A percentile compares a stretch with the other conserved stretches of the same genome.
These are phyloP conservation scores for Trypanosoma platydactyli DNA, from an alignment of 208 protist genomes.

Conservation along the genomic window DNA sequence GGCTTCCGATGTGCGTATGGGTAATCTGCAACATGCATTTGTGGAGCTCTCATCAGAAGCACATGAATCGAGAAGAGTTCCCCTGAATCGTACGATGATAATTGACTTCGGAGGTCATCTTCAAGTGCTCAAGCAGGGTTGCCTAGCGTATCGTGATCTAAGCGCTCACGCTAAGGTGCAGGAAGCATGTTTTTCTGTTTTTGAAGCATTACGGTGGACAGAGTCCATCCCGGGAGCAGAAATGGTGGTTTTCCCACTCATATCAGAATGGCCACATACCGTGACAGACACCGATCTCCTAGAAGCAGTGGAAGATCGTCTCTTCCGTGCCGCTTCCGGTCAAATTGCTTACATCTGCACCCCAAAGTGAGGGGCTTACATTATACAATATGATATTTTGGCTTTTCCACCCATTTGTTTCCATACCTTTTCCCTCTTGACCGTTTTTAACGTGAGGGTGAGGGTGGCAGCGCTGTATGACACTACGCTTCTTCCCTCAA, in stretches of 20 bases:
- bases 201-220: constrained; percentile 83
- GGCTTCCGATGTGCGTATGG: not conserved
- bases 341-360: constrained; percentile 37
- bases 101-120: constrained; percentile 78
- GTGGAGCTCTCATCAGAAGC: constrained; percentile 20
- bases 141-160: constrained; percentile 69
- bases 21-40: constrained; percentile 1
- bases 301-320: constrained; percentile 83
- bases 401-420: not conserved
- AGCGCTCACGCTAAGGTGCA: constrained; percentile 47
- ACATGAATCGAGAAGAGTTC: constrained; percentile 5
- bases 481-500: not conserved
- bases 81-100: constrained; percentile 47
- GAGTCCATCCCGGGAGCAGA: constrained; percentile 63
- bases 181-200: constrained; percentile 79
- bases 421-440: no score
- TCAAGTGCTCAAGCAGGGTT: constrained; percentile 28
- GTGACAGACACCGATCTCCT: constrained; percentile 53
- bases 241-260: constrained; percentile 78
- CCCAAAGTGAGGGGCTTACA: not conserved
- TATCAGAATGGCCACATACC: constrained; percentile 75
- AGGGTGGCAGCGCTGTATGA: not conserved
- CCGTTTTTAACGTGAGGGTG: not conserved
- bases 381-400: not conserved
- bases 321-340: constrained; percentile 91